A percentile compares a stretch with the other conserved stretches of the same genome.
Conservation (phyloP, 352 stramenopile species). For the Globisporangium barbulae region DNA sequence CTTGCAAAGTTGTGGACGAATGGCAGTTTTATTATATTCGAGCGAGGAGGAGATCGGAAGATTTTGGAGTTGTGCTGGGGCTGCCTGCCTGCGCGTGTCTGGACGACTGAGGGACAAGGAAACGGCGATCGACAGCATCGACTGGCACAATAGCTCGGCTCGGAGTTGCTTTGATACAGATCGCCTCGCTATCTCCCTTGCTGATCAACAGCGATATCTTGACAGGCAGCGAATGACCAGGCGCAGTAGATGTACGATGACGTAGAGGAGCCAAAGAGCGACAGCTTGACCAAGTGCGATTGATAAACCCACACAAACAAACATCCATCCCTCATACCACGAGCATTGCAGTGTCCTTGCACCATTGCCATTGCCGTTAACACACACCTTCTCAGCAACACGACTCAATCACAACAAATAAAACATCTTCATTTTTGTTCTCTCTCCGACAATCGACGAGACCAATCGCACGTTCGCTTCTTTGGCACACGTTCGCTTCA, state of each 20-base stretch:
- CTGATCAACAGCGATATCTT: not conserved
- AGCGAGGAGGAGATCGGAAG: not conserved
- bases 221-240: not conserved
- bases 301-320: not conserved
- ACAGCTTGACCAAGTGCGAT: not conserved
- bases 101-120: not conserved
- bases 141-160: not conserved
- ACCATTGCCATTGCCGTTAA: not conserved
- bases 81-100: not conserved
- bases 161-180: too few relatives aligned
- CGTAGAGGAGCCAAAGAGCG: not conserved
- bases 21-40: not conserved
- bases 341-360: not conserved
- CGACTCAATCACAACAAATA: not conserved
- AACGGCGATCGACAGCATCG: not conserved
- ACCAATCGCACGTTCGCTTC: not conserved
- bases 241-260: not conserved
- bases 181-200: not conserved
- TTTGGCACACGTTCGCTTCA: slow-evolving; percentile 3
- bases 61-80: not conserved
- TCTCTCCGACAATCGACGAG: not conserved
- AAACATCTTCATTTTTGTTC: not conserved
- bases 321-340: not conserved
- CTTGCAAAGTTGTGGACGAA: not conserved
- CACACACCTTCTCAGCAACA: not conserved